These are phyloP conservation scores for Pseudocercospora fuligena DNA, from an alignment of 2,329 filamentous ascomycete species.

Conservation along the genomic window DNA sequence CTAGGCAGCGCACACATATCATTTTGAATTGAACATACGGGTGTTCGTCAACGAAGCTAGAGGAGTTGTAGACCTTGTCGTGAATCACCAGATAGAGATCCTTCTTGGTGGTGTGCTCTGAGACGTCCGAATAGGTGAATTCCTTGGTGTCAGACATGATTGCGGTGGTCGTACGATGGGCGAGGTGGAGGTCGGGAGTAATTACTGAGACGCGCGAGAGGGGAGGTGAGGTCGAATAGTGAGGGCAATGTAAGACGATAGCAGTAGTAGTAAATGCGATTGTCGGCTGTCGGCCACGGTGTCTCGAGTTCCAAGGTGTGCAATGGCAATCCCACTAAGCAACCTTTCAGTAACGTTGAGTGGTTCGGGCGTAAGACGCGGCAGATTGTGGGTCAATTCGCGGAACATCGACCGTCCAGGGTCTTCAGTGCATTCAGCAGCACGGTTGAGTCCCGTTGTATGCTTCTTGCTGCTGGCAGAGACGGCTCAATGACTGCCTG, in stretches of 20 bases:
- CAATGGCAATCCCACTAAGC: neutral
- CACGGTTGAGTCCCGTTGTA: neutral
- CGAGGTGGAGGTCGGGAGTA: neutral
- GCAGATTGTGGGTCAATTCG: neutral
- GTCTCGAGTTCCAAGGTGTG: neutral
- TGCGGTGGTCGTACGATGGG: constrained; percentile 16
- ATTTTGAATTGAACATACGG: constrained; percentile 63
- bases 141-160: constrained; percentile 62
- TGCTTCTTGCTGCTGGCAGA: neutral
- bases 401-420: neutral
- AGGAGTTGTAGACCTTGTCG: constrained; percentile 92
- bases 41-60: constrained; percentile 95
- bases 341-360: neutral
- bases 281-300: neutral
- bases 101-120: constrained; percentile 89
- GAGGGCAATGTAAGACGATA: neutral
- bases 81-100: constrained; percentile 90
- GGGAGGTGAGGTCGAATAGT: neutral
- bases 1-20: neutral
- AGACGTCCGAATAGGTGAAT: constrained; percentile 80
- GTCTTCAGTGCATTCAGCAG: neutral
- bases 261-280: neutral
- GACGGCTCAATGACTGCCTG: neutral
- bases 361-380: neutral
- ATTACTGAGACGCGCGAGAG: neutral